Percentiles rank a stretch among this genome's conserved stretches.
Conservation (phyloP, 257 asterid genomes). For the Lycium ferocissimum region DNA sequence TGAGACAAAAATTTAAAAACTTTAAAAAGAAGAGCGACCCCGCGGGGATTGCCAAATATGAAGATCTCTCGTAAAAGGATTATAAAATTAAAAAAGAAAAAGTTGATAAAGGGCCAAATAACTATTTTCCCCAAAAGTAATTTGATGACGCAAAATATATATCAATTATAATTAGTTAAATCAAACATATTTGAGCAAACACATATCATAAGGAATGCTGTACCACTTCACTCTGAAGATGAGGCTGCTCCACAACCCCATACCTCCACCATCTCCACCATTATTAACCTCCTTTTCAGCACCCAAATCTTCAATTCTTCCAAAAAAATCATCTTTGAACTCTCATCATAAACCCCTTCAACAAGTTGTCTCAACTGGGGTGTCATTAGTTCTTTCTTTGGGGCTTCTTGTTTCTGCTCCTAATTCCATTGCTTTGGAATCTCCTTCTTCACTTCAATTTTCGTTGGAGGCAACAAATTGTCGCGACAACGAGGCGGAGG, state of each 20-base stretch:
- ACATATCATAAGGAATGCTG: too few relatives aligned
- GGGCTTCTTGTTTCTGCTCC: conserved; percentile 64
- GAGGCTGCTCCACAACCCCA: conserved; percentile 12
- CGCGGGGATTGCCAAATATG: too few relatives aligned
- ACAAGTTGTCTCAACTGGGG: conserved; percentile 36
- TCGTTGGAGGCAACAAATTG: conserved; percentile 44
- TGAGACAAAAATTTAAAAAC: too few relatives aligned
- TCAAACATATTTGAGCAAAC: too few relatives aligned
- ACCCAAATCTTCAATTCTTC: conserved; percentile 8
- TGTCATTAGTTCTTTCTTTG: conserved; percentile 64
- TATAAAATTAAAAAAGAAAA: too few relatives aligned
- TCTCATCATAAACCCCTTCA: neutral
- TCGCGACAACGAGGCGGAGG: conserved; percentile 54
- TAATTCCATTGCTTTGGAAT: conserved; percentile 44
- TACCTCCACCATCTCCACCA: conserved; percentile 10
- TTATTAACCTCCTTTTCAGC: neutral
- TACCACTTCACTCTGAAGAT: conserved; percentile 8
- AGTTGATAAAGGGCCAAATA: too few relatives aligned
- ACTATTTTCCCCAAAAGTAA: too few relatives aligned
- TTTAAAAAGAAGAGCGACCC: too few relatives aligned
- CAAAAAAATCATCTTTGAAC: neutral
- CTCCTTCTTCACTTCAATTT: conserved; percentile 22
- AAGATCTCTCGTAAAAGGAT: too few relatives aligned
- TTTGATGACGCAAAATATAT: too few relatives aligned
- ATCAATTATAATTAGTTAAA: too few relatives aligned